phyloP scores from a whole-genome alignment of 1,284 basidiomycete species.

The Blastosporella zonata region DNA sequence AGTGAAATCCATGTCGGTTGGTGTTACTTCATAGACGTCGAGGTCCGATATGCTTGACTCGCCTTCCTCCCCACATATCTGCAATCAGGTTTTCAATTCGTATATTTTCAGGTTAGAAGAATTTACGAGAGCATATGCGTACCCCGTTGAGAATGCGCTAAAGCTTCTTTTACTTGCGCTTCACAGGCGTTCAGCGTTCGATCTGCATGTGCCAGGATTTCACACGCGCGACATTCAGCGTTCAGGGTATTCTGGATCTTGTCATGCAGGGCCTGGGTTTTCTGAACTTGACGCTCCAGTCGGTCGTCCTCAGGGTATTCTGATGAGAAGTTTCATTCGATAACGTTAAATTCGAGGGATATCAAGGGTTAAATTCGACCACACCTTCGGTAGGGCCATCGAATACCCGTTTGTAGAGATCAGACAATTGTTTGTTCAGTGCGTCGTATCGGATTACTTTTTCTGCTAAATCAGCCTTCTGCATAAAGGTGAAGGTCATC shows the following conservation, averaged over 20 bases:
- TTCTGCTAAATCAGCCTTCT: conserved; percentile 31
- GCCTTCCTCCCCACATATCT: conserved; percentile 40
- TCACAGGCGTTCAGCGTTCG: conserved; percentile 29
- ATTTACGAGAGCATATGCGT: conserved; percentile 8
- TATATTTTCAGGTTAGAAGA: neutral
- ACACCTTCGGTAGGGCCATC: conserved; percentile 39
- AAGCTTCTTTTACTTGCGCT: conserved; percentile 32
- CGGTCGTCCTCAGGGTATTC: conserved; percentile 39
- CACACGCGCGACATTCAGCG: conserved; percentile 35
- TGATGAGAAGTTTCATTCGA: conserved; percentile 12
- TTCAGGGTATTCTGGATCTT: conserved; percentile 34
- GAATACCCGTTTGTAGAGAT: conserved; percentile 38
- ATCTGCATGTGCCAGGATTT: conserved; percentile 34
- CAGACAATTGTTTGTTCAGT: conserved; percentile 32
- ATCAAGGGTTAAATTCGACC: neutral
- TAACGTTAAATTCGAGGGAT: neutral
- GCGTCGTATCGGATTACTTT: conserved; percentile 28
- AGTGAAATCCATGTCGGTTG: neutral
- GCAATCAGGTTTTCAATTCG: conserved; percentile 2
- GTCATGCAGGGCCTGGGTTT: conserved; percentile 29
- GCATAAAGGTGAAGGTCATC: neutral
- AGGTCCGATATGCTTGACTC: conserved; percentile 14
- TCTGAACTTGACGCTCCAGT: conserved; percentile 34
- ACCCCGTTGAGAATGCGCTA: conserved; percentile 38
- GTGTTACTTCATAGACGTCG: neutral